These are phyloP conservation scores for Populus ilicifolia DNA, from an alignment of 345 rosid species.

Conservation along the genomic window DNA sequence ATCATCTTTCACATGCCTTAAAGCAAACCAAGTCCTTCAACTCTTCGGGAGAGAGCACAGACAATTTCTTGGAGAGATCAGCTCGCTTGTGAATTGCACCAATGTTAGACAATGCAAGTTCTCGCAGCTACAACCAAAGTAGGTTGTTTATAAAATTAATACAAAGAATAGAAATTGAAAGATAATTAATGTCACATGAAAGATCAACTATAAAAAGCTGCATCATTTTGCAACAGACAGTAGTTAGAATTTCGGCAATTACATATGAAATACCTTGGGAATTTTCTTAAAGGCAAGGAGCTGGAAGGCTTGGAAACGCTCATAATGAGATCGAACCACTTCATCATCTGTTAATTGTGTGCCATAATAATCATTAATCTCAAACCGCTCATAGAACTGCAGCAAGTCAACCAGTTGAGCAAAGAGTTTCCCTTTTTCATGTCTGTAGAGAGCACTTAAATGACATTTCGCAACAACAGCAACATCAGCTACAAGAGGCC, in stretches of 20 bases:
- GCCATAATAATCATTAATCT: conserved; percentile 94
- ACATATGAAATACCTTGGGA: conserved; percentile 61
- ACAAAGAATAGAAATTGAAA: conserved; percentile 11
- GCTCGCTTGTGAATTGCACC: conserved; percentile 81
- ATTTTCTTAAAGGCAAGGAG: conserved; percentile 82
- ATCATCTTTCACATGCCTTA: conserved; percentile 54
- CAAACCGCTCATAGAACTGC: conserved; percentile 96
- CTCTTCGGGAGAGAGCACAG: conserved; percentile 70
- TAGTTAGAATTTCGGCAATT: conserved; percentile 11
- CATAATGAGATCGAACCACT: conserved; percentile 86
- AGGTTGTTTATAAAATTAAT: neutral
- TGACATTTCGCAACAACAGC: conserved; percentile 95
- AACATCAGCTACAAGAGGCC: conserved; percentile 96
- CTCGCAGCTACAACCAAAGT: conserved; percentile 57
- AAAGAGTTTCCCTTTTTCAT: conserved; percentile 85
- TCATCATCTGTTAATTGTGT: conserved; percentile 93
- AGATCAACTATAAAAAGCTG: neutral
- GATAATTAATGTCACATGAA: neutral
- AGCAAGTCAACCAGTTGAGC: conserved; percentile 92
- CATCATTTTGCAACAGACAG: conserved; percentile 2
- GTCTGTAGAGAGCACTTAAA: conserved; percentile 77
- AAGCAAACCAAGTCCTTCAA: conserved; percentile 83
- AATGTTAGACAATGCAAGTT: conserved; percentile 79
- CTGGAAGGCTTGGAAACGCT: conserved; percentile 81
- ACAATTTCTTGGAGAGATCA: conserved; percentile 85